Evolutionary conservation across 2,329 filamentous ascomycete genomes (phyloP).

Genomic region (Fusarium chaquense): DNA sequence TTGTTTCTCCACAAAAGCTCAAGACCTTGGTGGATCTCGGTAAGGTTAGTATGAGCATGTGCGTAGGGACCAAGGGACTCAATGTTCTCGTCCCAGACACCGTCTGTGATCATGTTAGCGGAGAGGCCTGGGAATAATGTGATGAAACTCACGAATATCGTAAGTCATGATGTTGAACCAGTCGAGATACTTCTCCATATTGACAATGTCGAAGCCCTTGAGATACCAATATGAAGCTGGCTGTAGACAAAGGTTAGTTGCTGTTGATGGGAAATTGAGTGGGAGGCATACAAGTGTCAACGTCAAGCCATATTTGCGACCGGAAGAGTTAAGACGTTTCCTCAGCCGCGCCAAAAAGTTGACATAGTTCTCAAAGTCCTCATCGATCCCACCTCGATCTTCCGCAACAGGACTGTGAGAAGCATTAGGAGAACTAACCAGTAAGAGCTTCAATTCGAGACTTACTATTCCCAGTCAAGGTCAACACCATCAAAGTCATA

Average conservation of each 20-base stretch:
- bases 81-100: neutral
- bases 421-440: too few species aligned
- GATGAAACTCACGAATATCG: conserved; percentile 46
- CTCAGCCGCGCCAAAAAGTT: neutral
- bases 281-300: neutral
- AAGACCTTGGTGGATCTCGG: neutral
- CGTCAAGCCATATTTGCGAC: rapidly evolving
- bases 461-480: neutral
- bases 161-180: conserved; percentile 60
- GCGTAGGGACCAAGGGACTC: neutral
- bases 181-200: conserved; percentile 45
- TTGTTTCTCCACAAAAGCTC: conserved; percentile 1
- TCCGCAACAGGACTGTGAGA: neutral
- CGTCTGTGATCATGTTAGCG: neutral
- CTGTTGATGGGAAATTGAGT: neutral
- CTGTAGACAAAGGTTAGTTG: neutral
- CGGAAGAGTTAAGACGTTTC: rapidly evolving
- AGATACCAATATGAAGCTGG: conserved; percentile 51
- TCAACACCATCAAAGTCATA: conserved; percentile 2
- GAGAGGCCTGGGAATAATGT: neutral
- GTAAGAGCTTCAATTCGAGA: too few species aligned
- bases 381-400: neutral
- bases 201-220: conserved; percentile 41
- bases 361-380: conserved; percentile 1
- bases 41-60: neutral